These are phyloP conservation scores for Umbelopsis sp. DNA, from an alignment of 192 early-diverging fungal genomes.

Conservation along the genomic window DNA sequence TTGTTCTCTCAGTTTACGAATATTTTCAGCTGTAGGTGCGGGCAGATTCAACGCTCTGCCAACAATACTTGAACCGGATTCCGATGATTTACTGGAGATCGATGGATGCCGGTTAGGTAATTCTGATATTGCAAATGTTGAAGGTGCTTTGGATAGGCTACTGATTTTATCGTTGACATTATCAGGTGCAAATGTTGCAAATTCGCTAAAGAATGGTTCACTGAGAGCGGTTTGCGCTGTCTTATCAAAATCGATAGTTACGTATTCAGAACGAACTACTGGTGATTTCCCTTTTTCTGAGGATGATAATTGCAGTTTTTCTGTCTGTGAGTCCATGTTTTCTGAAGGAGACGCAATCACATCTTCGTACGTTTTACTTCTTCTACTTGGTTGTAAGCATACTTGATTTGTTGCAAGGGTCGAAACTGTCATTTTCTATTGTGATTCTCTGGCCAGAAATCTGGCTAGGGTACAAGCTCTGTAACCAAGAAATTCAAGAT, in stretches of 20 bases:
- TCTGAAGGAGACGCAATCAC: background rate
- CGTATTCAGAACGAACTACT: too few relatives aligned
- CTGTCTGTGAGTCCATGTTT: background rate
- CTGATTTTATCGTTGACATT: too few relatives aligned
- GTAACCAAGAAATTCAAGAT: background rate
- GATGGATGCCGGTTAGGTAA: background rate
- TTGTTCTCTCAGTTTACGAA: slow-evolving; percentile 44
- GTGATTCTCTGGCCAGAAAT: background rate
- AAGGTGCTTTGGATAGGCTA: background rate
- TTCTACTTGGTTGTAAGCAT: background rate
- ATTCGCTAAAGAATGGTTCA: too few relatives aligned
- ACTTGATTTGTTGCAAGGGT: background rate
- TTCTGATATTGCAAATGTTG: background rate
- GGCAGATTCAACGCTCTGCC: slow-evolving; percentile 19
- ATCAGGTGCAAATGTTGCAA: too few relatives aligned
- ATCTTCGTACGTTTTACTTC: background rate
- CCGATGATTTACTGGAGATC: slow-evolving; percentile 6
- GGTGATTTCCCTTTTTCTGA: background rate
- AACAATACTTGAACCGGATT: slow-evolving; percentile 1
- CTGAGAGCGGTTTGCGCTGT: too few relatives aligned
- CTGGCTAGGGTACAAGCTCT: slow-evolving; percentile 2
- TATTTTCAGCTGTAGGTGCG: slow-evolving; percentile 41
- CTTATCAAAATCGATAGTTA: too few relatives aligned
- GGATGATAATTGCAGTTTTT: too few relatives aligned
- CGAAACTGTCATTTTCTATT: slow-evolving; percentile 1